Evolutionary conservation across 257 asterid genomes (phyloP).

Genomic region (Galeopsis tetrahit): DNA sequence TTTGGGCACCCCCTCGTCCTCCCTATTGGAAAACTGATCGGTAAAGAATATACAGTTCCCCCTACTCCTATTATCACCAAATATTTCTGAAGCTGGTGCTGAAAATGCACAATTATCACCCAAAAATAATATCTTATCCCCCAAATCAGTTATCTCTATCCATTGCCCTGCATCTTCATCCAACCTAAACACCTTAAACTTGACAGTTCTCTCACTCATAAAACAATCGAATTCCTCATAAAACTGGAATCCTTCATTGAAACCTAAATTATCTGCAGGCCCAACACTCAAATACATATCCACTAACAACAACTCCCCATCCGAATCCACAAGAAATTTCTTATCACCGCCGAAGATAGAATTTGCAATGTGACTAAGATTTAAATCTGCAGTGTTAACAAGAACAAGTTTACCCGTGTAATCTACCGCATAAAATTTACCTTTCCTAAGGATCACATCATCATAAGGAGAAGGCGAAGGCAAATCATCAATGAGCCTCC

Average conservation of each 20-base stretch:
- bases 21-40: constrained; percentile 54
- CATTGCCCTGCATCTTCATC: constrained; percentile 56
- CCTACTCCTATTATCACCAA: constrained; percentile 38
- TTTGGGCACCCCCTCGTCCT: constrained; percentile 61
- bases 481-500: constrained; percentile 66
- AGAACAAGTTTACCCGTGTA: constrained; percentile 60
- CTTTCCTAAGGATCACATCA: constrained; percentile 69
- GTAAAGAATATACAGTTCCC: constrained; percentile 78
- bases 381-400: constrained; percentile 49
- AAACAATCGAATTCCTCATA: constrained; percentile 72
- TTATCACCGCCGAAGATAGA: constrained; percentile 72
- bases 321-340: constrained; percentile 75
- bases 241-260: constrained; percentile 60
- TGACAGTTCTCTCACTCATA: constrained; percentile 72
- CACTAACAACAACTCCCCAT: constrained; percentile 68
- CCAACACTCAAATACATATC: constrained; percentile 71
- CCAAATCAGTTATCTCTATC: constrained; percentile 66
- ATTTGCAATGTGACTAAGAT: constrained; percentile 47
- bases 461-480: constrained; percentile 68
- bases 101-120: constrained; percentile 82
- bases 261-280: constrained; percentile 64
- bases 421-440: constrained; percentile 69
- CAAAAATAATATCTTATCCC: constrained; percentile 71
- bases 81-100: constrained; percentile 55
- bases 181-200: constrained; percentile 75